Conservation (phyloP, 2,329 filamentous ascomycete genomes). For the Xylariomycetidae sp. region DNA sequence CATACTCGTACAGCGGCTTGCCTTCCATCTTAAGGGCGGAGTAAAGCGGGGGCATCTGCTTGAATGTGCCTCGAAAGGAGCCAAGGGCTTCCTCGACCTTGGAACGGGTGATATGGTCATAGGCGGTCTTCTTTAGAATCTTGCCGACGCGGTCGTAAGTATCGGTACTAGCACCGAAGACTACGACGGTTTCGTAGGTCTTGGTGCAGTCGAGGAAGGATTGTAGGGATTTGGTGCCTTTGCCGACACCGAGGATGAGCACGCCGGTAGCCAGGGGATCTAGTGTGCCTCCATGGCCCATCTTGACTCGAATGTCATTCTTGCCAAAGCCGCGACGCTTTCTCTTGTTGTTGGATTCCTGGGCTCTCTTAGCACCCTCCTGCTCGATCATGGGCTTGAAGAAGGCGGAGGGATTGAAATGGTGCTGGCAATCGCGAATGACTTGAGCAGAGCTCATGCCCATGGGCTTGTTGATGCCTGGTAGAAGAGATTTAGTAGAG, state of each 20-base stretch:
- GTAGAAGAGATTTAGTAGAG: slow-evolving; percentile 4
- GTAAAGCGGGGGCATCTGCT: slow-evolving; percentile 89
- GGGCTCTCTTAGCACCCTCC: slow-evolving; percentile 51
- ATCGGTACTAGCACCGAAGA: slow-evolving; percentile 91
- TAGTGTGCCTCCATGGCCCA: slow-evolving; percentile 92
- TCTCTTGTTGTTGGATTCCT: slow-evolving; percentile 55
- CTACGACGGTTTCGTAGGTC: slow-evolving; percentile 80
- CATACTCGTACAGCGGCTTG: slow-evolving; percentile 94
- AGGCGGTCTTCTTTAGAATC: slow-evolving; percentile 68
- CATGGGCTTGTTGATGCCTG: slow-evolving; percentile 77
- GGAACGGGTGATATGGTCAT: slow-evolving; percentile 76
- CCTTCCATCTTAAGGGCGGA: slow-evolving; percentile 91
- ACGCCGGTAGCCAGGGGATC: slow-evolving; percentile 93
- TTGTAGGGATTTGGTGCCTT: slow-evolving; percentile 76
- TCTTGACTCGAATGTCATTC: slow-evolving; percentile 71
- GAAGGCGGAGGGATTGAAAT: slow-evolving; percentile 74
- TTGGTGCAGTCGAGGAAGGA: slow-evolving; percentile 86
- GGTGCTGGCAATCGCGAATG: slow-evolving; percentile 77
- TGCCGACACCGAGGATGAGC: slow-evolving; percentile 81
- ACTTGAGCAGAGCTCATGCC: slow-evolving; percentile 86
- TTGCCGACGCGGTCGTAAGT: slow-evolving; percentile 87
- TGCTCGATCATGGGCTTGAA: slow-evolving; percentile 74
- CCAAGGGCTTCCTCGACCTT: slow-evolving; percentile 72
- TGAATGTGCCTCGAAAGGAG: slow-evolving; percentile 74
- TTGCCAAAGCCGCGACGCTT: slow-evolving; percentile 54